Evolutionary conservation across 2,329 filamentous ascomycete genomes (phyloP).

Genomic region (Arthroderma sp.): DNA sequence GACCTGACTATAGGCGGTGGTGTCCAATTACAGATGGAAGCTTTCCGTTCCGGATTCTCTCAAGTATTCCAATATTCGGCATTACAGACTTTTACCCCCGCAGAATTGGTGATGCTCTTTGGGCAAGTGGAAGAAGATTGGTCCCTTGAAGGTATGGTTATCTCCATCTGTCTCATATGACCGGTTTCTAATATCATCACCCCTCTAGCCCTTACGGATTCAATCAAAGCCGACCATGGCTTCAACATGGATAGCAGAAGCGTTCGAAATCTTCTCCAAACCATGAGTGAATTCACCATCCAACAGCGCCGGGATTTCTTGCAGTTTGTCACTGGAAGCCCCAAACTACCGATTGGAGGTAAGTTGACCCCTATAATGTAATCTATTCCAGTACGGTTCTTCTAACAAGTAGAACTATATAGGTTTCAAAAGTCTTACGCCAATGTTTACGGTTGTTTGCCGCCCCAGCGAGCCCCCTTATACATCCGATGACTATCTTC

Average conservation of each 20-base stretch:
- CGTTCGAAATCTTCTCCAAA: constrained; percentile 81
- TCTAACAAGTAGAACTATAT: constrained; percentile 1
- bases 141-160: constrained; percentile 77
- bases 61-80: constrained; percentile 94
- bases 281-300: constrained; percentile 74
- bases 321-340: constrained; percentile 95
- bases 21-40: constrained; percentile 76
- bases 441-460: constrained; percentile 98
- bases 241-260: constrained; percentile 98
- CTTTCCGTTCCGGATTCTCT: constrained; percentile 82
- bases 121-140: constrained; percentile 89
- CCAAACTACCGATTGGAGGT: constrained; percentile 97
- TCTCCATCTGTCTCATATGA: background rate
- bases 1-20: constrained; percentile 84
- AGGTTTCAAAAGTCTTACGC: constrained; percentile 95
- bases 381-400: background rate
- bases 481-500: constrained; percentile 92
- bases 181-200: constrained; percentile 20
- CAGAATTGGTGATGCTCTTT: constrained; percentile 89
- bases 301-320: constrained; percentile 80
- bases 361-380: constrained; percentile 22
- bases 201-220: constrained; percentile 72
- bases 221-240: constrained; percentile 95
- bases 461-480: constrained; percentile 95
- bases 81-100: constrained; percentile 82